These are phyloP conservation scores for Luvunga scandens DNA, from an alignment of 345 rosid species.

Conservation along the genomic window DNA sequence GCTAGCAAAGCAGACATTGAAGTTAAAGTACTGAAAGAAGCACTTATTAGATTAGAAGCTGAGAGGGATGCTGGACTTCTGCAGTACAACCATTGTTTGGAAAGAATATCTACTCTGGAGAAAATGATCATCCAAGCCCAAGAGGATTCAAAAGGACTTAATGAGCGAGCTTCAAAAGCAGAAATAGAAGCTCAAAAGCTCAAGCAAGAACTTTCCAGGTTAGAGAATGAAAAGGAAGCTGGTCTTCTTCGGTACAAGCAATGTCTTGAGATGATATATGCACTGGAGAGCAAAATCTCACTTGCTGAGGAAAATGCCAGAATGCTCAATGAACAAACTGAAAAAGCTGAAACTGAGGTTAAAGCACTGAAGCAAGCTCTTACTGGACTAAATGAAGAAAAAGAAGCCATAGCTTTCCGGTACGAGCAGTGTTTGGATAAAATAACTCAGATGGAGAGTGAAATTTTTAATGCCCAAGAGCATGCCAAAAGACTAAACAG, in stretches of 20 bases:
- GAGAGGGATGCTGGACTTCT: constrained; percentile 71
- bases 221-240: constrained; percentile 68
- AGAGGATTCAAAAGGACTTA: constrained; percentile 48
- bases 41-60: constrained; percentile 58
- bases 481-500: constrained; percentile 51
- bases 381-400: constrained; percentile 57
- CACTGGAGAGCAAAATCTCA: constrained; percentile 58
- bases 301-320: constrained; percentile 56
- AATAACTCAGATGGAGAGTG: constrained; percentile 61
- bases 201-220: constrained; percentile 46
- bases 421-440: constrained; percentile 69
- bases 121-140: constrained; percentile 38
- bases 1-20: constrained; percentile 83
- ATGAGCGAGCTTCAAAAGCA: constrained; percentile 53
- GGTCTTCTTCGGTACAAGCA: constrained; percentile 54
- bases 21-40: constrained; percentile 61
- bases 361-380: constrained; percentile 54
- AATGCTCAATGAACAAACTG: constrained; percentile 43
- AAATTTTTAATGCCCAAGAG: constrained; percentile 49
- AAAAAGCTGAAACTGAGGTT: constrained; percentile 60
- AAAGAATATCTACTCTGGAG: constrained; percentile 61
- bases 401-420: constrained; percentile 46
- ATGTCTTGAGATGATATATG: constrained; percentile 60
- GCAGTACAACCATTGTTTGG: constrained; percentile 61
- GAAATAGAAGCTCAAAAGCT: constrained; percentile 61